Percentiles rank a stretch among this genome's conserved stretches.
Evolutionary conservation across 176 grass and related monocot species (phyloP).

Genomic region (Eleusine indica): DNA sequence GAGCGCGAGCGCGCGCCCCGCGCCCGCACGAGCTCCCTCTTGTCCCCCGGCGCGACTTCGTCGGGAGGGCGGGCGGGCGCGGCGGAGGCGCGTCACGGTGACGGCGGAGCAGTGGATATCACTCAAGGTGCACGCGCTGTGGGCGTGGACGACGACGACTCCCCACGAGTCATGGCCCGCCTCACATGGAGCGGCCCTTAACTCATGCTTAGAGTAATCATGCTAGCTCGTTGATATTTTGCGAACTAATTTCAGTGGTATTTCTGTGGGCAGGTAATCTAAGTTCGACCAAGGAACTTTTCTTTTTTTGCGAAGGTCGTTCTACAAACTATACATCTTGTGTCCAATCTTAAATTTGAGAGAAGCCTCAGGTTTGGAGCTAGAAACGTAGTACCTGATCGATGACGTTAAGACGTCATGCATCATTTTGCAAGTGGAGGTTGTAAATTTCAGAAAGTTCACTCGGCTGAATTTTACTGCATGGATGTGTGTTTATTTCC

Average conservation of each 20-base stretch:
- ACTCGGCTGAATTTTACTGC: background rate
- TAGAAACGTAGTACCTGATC: too few relatives aligned
- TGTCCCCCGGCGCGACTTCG: conserved; percentile 4
- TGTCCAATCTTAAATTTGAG: background rate
- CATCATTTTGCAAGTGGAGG: background rate
- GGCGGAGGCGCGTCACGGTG: conserved; percentile 35
- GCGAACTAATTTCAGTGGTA: background rate
- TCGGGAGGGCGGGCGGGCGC: background rate
- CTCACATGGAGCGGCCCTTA: conserved; percentile 48
- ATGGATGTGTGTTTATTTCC: background rate
- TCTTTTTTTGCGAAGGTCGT: too few relatives aligned
- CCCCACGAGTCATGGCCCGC: conserved; percentile 15
- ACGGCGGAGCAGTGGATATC: conserved; percentile 51
- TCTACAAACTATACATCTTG: background rate
- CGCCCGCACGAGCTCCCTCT: conserved; percentile 34
- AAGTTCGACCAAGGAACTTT: too few relatives aligned
- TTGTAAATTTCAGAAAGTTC: background rate
- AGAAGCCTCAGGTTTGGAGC: background rate
- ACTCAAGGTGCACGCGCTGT: conserved; percentile 49
- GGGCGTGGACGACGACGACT: conserved; percentile 15
- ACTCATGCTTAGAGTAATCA: conserved; percentile 19
- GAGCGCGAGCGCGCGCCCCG: conserved; percentile 14
- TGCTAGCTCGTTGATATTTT: background rate
- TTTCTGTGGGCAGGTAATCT: background rate
- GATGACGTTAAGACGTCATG: too few relatives aligned